Conservation (phyloP, 78 protist species). For the Polysphondylium violaceum region DNA sequence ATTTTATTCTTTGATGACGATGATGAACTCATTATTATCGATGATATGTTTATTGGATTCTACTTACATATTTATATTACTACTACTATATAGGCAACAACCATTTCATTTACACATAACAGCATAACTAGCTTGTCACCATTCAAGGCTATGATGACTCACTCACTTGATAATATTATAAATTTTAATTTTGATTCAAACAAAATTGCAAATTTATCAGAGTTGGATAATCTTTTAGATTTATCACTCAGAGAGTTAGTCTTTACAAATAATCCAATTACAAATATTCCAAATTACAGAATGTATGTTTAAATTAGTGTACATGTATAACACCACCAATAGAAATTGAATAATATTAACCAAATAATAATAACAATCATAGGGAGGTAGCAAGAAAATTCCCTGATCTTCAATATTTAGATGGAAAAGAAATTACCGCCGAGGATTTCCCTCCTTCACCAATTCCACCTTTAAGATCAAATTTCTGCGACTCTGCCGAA, state of each 20-base stretch:
- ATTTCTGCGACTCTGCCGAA: slow-evolving; percentile 21
- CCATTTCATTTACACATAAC: slow-evolving; percentile 60
- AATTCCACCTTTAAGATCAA: slow-evolving; percentile 56
- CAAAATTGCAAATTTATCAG: slow-evolving; percentile 4
- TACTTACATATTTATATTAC: neutral
- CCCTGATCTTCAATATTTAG: slow-evolving; percentile 44
- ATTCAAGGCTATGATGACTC: slow-evolving; percentile 25
- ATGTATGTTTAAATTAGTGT: slow-evolving; percentile 8
- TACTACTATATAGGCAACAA: slow-evolving; percentile 26
- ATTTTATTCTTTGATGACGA: no score
- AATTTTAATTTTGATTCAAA: slow-evolving; percentile 56
- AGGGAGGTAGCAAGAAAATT: slow-evolving; percentile 75
- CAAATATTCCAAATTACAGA: slow-evolving; percentile 41
- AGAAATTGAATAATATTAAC: neutral
- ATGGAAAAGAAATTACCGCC: slow-evolving; percentile 34
- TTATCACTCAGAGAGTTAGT: slow-evolving; percentile 51
- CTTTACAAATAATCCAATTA: slow-evolving; percentile 49
- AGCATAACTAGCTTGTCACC: slow-evolving; percentile 33
- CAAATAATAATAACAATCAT: neutral
- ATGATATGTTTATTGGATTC: neutral
- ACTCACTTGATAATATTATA: slow-evolving; percentile 37
- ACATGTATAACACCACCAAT: neutral
- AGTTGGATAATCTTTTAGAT: slow-evolving; percentile 38
- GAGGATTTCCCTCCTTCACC: slow-evolving; percentile 73
- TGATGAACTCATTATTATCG: no score